phyloP scores from a whole-genome alignment of 805 yeast genomes.

The Candida xyloterini region DNA sequence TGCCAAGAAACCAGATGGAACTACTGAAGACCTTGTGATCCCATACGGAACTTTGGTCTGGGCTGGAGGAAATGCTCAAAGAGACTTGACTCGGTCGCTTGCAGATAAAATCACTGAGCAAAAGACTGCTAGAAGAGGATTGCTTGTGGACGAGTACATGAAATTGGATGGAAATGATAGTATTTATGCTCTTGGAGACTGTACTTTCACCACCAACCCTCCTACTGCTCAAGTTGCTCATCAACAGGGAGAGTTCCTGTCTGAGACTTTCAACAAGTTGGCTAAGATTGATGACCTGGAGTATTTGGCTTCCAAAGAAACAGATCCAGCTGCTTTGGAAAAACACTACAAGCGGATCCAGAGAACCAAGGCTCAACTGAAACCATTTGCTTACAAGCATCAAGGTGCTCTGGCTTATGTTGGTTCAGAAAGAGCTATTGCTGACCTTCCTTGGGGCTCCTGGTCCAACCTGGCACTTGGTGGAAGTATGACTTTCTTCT shows the following conservation, averaged over 20 bases:
- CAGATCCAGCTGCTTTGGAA: constrained; percentile 41
- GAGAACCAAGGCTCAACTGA: constrained; percentile 40
- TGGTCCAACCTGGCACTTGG: constrained; percentile 78
- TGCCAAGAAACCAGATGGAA: constrained; percentile 63
- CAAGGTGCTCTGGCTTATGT: constrained; percentile 92
- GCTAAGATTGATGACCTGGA: constrained; percentile 58
- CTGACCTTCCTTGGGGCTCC: constrained; percentile 78
- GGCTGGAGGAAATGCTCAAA: constrained; percentile 95
- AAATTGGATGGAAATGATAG: constrained; percentile 76
- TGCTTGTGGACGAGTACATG: constrained; percentile 75
- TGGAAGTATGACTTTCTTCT: constrained; percentile 80
- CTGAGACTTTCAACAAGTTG: constrained; percentile 62
- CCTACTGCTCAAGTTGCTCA: constrained; percentile 98
- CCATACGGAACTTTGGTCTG: constrained; percentile 92
- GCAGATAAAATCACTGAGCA: constrained; percentile 68
- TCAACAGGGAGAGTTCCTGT: constrained; percentile 85
- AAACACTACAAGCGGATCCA: constrained; percentile 44
- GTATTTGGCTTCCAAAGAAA: constrained; percentile 39
- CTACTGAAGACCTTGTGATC: constrained; percentile 50
- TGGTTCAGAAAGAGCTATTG: constrained; percentile 89
- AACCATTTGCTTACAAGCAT: constrained; percentile 73
- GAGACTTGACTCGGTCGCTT: constrained; percentile 66
- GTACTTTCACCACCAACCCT: constrained; percentile 84
- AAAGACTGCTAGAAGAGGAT: constrained; percentile 83
- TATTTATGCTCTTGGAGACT: constrained; percentile 88